Evolutionary conservation across 805 yeast species (phyloP), one percentile per base, ranked within the genome.

Genomic region (Teunomyces panamensis): DNA sequence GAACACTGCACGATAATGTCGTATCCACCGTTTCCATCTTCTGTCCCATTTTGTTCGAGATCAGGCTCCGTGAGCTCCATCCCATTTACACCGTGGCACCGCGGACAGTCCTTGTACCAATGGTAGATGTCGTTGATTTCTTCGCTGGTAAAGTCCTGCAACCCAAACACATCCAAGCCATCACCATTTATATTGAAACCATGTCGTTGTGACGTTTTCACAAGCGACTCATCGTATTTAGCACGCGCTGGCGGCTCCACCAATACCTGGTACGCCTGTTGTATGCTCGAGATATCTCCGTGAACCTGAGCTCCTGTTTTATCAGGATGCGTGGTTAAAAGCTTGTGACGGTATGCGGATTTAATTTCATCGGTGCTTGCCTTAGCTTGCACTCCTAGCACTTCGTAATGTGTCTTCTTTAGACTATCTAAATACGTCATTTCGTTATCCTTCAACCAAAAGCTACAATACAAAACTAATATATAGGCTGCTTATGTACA

Each of bases 281-380:
- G 78, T 28, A 90, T 73, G 28, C 30, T 35, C 8, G 34, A 17
- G 10, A 26, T 26, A 20, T 48, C 42, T 10, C 10, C 30, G 8
- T 24, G 16, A 6, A n/a, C 26, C 2, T 11, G 30, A 47, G 48
- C 37, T 24, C 56, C 43, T 39, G 45, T 45, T 51, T 90, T 91
- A 62, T 92, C 98, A 1, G 98, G 98, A 63, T 92, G 98, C 2
- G 78, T 63, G 3, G 63, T 58, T 1, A 92, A 69, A 5, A 92
- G 73, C 11, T 77, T 77, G 30, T 63, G 68, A 47, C 75, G 78
- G 62, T 91, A 92, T 0, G 95, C 91, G 7, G 62, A 60, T 52
- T 80, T 83, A 26, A 91, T 73, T 10, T 75, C 79, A 0, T 46
- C 55, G 0, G 47, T 50, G 16, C 65, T 50, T 3, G 79, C 75